Evolutionary conservation across 345 rosid genomes (phyloP).

Genomic region (Excoecaria agallocha): DNA sequence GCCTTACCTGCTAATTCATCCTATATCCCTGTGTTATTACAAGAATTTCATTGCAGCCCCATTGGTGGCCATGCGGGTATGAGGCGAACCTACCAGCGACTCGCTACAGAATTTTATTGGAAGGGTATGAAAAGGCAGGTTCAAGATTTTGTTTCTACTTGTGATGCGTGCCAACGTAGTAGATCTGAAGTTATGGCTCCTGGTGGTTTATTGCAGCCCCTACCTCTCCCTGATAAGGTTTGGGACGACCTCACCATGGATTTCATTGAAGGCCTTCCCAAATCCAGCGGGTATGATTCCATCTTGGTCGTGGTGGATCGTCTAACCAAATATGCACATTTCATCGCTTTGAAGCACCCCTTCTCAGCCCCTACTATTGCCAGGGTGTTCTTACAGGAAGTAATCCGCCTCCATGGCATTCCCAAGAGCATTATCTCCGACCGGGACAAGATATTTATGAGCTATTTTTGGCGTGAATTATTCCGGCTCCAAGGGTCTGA

Average conservation of each 20-base stretch:
- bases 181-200: not conserved
- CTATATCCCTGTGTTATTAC: not conserved
- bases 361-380: not conserved
- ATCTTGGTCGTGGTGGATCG: not conserved
- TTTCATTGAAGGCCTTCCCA: not conserved
- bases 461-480: not conserved
- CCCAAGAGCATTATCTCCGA: not conserved
- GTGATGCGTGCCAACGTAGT: not conserved
- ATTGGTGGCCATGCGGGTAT: not conserved
- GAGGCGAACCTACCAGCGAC: not conserved
- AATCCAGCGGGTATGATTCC: not conserved
- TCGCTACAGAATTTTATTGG: not conserved
- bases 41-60: not conserved
- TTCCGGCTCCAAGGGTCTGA: not conserved
- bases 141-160: not conserved
- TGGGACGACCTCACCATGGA: not conserved
- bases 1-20: not conserved
- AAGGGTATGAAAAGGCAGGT: not conserved
- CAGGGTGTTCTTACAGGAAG: not conserved
- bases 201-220: not conserved
- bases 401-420: not conserved
- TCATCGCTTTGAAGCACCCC: not conserved
- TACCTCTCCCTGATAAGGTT: not conserved
- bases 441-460: not conserved
- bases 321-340: not conserved